These are phyloP conservation scores for Agaricales sp. DNA, from an alignment of 1,284 basidiomycete species.

Conservation along the genomic window DNA sequence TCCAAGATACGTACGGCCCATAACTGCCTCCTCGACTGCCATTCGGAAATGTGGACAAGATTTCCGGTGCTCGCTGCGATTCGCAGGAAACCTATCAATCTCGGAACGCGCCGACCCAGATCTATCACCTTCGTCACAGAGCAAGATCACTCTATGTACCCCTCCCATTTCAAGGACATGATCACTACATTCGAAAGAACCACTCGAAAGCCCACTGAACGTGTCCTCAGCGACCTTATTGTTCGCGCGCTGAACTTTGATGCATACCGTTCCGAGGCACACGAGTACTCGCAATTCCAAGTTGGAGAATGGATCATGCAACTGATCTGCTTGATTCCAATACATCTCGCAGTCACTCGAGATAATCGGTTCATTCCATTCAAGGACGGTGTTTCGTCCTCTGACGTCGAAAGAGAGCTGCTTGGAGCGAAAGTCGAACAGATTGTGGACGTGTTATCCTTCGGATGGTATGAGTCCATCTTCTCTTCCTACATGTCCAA, in stretches of 20 bases:
- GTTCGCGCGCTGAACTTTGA: constrained; percentile 16
- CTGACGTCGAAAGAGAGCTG: constrained; percentile 37
- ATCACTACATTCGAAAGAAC: constrained; percentile 33
- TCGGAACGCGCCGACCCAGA: constrained; percentile 18
- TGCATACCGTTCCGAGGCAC: constrained; percentile 9
- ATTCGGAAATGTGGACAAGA: constrained; percentile 51
- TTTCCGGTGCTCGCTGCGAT: constrained; percentile 51
- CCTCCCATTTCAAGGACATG: constrained; percentile 32
- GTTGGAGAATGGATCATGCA: constrained; percentile 55
- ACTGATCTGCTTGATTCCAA: constrained; percentile 51
- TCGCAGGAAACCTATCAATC: constrained; percentile 31
- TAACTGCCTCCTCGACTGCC: constrained; percentile 46
- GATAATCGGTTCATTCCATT: constrained; percentile 52
- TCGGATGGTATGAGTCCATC: constrained; percentile 60
- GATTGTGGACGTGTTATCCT: constrained; percentile 43
- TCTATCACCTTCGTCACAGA: constrained; percentile 36
- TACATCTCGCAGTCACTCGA: constrained; percentile 46
- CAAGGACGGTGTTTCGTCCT: constrained; percentile 44
- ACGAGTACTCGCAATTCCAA: constrained; percentile 25
- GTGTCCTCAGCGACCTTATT: constrained; percentile 25
- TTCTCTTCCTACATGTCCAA: constrained; percentile 51
- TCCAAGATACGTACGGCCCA: constrained; percentile 20
- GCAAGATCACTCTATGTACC: constrained; percentile 22
- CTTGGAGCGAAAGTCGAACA: constrained; percentile 48
- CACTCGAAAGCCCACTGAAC: constrained; percentile 41